phyloP scores from a whole-genome alignment of 192 early-diverging fungal genomes.

The Podila clonocystis region DNA sequence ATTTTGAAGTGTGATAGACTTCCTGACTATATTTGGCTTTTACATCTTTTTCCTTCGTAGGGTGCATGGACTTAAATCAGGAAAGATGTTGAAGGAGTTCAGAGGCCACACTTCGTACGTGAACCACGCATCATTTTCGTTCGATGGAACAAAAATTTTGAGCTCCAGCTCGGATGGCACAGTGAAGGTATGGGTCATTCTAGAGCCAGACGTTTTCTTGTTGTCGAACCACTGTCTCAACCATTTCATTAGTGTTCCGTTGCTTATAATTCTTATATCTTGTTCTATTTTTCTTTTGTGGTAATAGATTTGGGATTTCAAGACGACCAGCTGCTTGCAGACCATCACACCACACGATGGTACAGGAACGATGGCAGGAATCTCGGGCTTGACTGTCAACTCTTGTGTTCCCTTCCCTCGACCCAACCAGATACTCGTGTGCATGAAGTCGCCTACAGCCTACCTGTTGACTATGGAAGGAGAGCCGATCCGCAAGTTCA shows the following conservation, averaged over 20 bases:
- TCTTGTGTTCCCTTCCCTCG: conserved; percentile 71
- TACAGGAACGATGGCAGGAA: conserved; percentile 62
- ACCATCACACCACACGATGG: conserved; percentile 67
- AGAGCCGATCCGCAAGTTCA: conserved; percentile 59
- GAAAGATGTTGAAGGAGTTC: conserved; percentile 91
- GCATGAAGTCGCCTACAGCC: conserved; percentile 78
- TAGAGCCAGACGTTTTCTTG: not conserved
- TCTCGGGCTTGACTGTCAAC: conserved; percentile 62
- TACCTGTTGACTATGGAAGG: conserved; percentile 78
- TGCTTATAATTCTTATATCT: not conserved
- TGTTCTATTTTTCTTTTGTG: not conserved
- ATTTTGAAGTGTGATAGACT: not conserved
- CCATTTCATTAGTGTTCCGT: not conserved
- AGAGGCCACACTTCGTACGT: conserved; percentile 92
- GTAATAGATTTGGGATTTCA: conserved; percentile 89
- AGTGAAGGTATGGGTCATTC: conserved; percentile 67
- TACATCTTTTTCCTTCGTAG: conserved; percentile 30
- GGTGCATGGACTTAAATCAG: conserved; percentile 92
- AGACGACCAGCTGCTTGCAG: conserved; percentile 69
- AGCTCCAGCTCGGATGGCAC: conserved; percentile 90
- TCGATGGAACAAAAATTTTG: conserved; percentile 75
- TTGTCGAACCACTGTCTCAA: not conserved
- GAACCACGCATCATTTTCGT: conserved; percentile 80
- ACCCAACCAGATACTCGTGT: conserved; percentile 77
- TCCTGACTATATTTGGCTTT: not conserved